phyloP scores from a whole-genome alignment of 176 grass and related monocot species.

The Aegilops speltoides region DNA sequence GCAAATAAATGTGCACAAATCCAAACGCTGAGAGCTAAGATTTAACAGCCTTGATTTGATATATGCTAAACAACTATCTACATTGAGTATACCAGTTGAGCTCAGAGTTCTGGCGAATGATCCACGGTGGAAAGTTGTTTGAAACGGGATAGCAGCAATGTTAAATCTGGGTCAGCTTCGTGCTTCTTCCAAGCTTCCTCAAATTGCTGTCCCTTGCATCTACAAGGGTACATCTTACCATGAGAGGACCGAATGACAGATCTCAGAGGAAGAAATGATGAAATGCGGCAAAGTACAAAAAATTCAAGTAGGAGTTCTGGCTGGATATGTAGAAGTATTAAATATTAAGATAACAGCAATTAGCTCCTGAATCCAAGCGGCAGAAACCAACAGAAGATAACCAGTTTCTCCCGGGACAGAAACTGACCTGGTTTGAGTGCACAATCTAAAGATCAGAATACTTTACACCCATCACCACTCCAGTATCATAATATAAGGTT shows the following conservation, averaged over 20 bases:
- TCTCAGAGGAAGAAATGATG: not conserved
- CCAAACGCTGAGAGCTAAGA: not conserved
- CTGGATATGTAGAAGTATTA: not conserved
- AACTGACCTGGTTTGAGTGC: not conserved
- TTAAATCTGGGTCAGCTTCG: slow-evolving; percentile 66
- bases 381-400: not conserved
- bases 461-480: not conserved
- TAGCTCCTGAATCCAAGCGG: not conserved
- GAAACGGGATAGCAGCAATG: slow-evolving; percentile 59
- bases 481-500: not conserved
- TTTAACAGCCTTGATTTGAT: not conserved
- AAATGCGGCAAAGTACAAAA: not conserved
- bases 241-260: not conserved
- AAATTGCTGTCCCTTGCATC: slow-evolving; percentile 79
- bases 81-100: slow-evolving; percentile 6
- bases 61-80: slow-evolving; percentile 19
- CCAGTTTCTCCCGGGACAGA: not conserved
- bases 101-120: slow-evolving; percentile 17
- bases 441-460: not conserved
- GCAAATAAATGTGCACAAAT: not conserved
- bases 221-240: slow-evolving; percentile 25
- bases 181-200: slow-evolving; percentile 83
- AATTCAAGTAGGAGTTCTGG: not conserved
- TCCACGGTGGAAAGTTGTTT: slow-evolving; percentile 28
- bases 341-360: not conserved